Base-by-base conservation (phyloP, 2,329 filamentous ascomycete genomes). In the Sporothrix pallida region DNA sequence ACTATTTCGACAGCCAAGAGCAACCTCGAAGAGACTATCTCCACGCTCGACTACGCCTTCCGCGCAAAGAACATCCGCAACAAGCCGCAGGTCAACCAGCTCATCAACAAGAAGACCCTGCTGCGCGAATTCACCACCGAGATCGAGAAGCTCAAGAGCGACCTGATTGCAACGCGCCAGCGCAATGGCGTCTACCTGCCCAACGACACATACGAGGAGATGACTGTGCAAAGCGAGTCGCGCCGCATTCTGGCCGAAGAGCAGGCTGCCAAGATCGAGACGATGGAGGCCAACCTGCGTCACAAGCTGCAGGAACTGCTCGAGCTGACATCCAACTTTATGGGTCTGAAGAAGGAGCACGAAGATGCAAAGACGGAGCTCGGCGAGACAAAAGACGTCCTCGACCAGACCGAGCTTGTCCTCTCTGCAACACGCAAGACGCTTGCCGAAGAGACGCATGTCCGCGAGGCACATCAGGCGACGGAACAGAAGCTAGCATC, bases 21-120 rank as follows among this genome's bases (percentile, higher is more conserved):
- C 82, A 99, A 98, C 78, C 86, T 99, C 1, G 96, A 99, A 80
- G 96, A 99, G 82, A 99, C 97, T 0, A 98, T 99, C 75, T 98
- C 96, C 0, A 99, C 97, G 0, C 87, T 99, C 1, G 96, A 99
- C 81, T 99, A 99, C 80, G 97, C 96, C 12, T 98, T 98, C 83
- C 90, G 96, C 65, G 96, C 96, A 17, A 99, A 99, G 85, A 98
- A 99, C 78, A 99, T 99, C 79, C 92, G 93, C 69, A 99, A 99
- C 83, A 98, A 98, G 82, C 97, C 96, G 0, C 96, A 99, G 80
- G 87, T 97, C 78, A 99, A 98, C 82, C 93, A 94, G 68, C 89
- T 93, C 79, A 90, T 98, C 76, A 95, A 93, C 76, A 99, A 98
- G 83, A 97, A 96, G 83, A 97, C 94, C 2, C 83, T 99, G 13